Evolutionary conservation across 2,329 filamentous ascomycete species (phyloP), one percentile per base, ranked within the genome.

Genomic region (Alternaria angustiovoidea): DNA sequence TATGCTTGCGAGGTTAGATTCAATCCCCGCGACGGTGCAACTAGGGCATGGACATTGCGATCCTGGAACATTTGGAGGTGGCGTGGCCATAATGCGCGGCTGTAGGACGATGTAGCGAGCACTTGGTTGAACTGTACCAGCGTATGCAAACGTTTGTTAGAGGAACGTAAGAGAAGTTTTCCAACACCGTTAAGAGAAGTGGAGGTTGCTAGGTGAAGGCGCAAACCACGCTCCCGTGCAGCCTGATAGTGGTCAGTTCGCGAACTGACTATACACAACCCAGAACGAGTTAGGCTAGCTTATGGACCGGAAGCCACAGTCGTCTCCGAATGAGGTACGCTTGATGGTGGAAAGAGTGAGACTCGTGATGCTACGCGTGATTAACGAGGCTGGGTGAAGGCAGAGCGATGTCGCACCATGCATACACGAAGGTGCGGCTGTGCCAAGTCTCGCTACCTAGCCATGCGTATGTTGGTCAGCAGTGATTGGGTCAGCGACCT

Each of bases 401-500:
- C 36, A 2, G 36, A 28, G 12, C n/a, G 43, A 46, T 28, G 43
- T 24, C 14, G 43, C 24, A 26, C 24, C 5, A 11, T n/a, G 11
- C 1, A n/a, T 7, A 16, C 16, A 44, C 20, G 1, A 22, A n/a
- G 42, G 42, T 44, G 24, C 43, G 22, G 12, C 43, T 46, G 24
- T 12, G 43, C 43, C 43, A 46, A 46, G 43, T 46, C 43, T 11
- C 43, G 43, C 43, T 38, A 38, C 34, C 16, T 46, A 46, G 43
- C 14, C 12, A 46, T 46, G 12, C 26, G 43, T 24, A 44, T 44
- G 34, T 16, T 44, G 42, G 20, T 34, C 0, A 7, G 22, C 42
- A 44, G 18, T n/a, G 8, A 39, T 18, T 39, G n/a, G n/a, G 7
- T 39, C n/a, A 7, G 8, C n/a, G n/a, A 39, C 7, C 34, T 8